Conservation (phyloP, 2,329 filamentous ascomycete species). For the Fusarium oxysporum region DNA sequence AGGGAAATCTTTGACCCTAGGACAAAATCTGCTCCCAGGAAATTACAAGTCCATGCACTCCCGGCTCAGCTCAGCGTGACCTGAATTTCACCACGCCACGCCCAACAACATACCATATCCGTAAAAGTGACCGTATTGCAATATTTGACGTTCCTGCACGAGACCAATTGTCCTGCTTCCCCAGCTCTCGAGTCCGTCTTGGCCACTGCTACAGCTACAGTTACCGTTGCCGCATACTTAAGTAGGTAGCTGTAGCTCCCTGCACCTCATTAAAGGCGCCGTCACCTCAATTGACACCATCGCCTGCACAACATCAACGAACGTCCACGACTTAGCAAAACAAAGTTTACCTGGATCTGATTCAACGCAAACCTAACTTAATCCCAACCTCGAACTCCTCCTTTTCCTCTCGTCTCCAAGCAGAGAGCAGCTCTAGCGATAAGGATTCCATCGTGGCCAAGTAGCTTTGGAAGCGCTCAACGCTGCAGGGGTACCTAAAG, state of each 20-base stretch:
- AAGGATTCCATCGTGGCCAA: slow-evolving; percentile 4
- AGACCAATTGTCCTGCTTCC: slow-evolving; percentile 21
- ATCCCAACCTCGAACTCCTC: slow-evolving; percentile 4
- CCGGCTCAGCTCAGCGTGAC: slow-evolving; percentile 33
- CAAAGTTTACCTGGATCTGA: slow-evolving; percentile 12
- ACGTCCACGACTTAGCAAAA: slow-evolving; percentile 1
- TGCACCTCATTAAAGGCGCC: neutral
- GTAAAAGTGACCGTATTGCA: slow-evolving; percentile 30
- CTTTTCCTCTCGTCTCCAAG: neutral
- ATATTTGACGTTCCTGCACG: slow-evolving; percentile 13
- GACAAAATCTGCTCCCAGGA: slow-evolving; percentile 8
- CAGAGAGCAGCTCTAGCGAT: neutral
- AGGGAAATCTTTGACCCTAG: slow-evolving; percentile 11
- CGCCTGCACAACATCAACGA: neutral
- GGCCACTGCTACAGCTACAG: neutral
- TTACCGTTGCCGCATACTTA: neutral
- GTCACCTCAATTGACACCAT: neutral
- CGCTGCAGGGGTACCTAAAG: slow-evolving; percentile 30
- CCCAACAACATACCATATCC: slow-evolving; percentile 32
- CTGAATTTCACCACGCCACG: slow-evolving; percentile 34
- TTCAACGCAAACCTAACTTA: slow-evolving; percentile 21
- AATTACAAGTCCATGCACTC: slow-evolving; percentile 38
- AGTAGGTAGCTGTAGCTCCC: slow-evolving; percentile 1
- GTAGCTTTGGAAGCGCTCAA: slow-evolving; percentile 17
- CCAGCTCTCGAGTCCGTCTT: neutral